Evolutionary conservation across 768 basidiomycete genomes (phyloP).

Genomic region (Leccinum imitatum): DNA sequence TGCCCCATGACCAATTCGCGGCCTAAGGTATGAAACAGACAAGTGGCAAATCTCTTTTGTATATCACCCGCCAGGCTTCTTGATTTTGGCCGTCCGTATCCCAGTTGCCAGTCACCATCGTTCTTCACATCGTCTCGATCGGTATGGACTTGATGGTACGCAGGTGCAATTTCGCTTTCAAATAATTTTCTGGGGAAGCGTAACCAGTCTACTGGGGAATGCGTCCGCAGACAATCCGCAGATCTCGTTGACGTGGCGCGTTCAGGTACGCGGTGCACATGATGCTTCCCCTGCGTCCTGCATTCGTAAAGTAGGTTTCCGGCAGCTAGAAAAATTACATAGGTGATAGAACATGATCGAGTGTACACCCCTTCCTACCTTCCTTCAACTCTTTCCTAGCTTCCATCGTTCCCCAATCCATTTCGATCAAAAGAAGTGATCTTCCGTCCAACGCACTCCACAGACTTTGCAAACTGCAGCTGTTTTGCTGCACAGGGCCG

Average conservation of each 20-base stretch:
- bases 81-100: too few species aligned
- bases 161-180: too few species aligned
- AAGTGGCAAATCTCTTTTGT: neutral
- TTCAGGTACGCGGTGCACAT: neutral
- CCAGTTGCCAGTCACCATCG: neutral
- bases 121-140: neutral
- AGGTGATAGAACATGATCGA: too few species aligned
- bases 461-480: slow-evolving; percentile 28
- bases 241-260: neutral
- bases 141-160: neutral
- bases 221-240: neutral
- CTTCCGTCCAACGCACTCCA: slow-evolving; percentile 88
- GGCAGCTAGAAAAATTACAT: too few species aligned
- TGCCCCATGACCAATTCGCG: neutral
- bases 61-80: neutral
- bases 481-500: too few species aligned
- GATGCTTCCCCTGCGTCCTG: neutral
- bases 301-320: too few species aligned
- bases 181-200: too few species aligned
- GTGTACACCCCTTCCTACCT: neutral
- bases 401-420: slow-evolving; percentile 44
- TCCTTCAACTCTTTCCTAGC: slow-evolving; percentile 14
- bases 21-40: neutral
- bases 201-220: neutral
- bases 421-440: slow-evolving; percentile 36